Evolutionary conservation across 345 rosid genomes (phyloP).

Genomic region (Geranium rotundifolium): DNA sequence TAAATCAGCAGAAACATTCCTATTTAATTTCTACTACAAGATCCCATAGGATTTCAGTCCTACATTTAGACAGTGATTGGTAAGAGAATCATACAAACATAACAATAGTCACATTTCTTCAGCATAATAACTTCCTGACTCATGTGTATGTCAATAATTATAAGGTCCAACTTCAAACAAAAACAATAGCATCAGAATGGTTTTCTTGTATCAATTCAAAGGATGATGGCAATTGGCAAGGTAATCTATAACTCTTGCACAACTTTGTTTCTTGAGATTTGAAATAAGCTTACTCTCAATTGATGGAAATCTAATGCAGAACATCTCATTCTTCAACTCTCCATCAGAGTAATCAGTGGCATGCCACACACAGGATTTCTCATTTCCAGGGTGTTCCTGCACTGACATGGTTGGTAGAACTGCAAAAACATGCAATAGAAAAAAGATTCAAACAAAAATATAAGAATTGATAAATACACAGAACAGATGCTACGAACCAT

Average conservation of each 20-base stretch:
- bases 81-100: too few species aligned
- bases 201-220: too few species aligned
- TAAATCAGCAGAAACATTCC: too few species aligned
- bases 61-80: too few species aligned
- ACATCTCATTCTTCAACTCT: conserved; percentile 61
- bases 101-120: too few species aligned
- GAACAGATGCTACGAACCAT: conserved; percentile 24
- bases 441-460: conserved; percentile 23
- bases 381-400: conserved; percentile 69
- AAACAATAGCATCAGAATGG: too few species aligned
- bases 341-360: conserved; percentile 56
- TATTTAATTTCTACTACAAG: too few species aligned
- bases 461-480: background rate
- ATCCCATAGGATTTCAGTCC: too few species aligned
- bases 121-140: too few species aligned
- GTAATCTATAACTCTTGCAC: background rate
- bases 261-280: background rate
- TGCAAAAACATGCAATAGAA: conserved; percentile 8
- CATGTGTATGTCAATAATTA: too few species aligned
- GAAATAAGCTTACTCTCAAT: conserved; percentile 43
- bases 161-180: too few species aligned
- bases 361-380: conserved; percentile 65
- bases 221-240: too few species aligned
- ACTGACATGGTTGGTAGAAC: conserved; percentile 42
- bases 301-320: conserved; percentile 67